Percentiles rank a stretch among this genome's conserved stretches.
Evolutionary conservation across 1,284 basidiomycete genomes (phyloP).

Genomic region (Ceratobasidium sp.): DNA sequence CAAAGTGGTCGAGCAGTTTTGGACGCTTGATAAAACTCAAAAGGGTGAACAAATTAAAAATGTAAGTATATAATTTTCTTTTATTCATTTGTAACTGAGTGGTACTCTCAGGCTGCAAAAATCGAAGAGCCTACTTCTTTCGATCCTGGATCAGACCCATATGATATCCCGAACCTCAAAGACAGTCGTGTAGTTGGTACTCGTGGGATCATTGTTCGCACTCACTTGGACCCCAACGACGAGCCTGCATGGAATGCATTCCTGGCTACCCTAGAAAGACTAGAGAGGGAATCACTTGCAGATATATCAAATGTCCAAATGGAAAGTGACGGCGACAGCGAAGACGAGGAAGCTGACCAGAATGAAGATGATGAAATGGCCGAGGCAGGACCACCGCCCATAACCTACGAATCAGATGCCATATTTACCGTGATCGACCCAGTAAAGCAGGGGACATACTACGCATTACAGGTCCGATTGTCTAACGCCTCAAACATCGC

Average conservation of each 20-base stretch:
- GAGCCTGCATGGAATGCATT: slow-evolving; percentile 68
- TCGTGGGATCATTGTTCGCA: slow-evolving; percentile 66
- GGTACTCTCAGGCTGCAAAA: neutral
- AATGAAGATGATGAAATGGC: slow-evolving; percentile 42
- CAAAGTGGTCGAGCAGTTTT: slow-evolving; percentile 14
- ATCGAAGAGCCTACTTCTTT: neutral
- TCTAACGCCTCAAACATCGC: slow-evolving; percentile 63
- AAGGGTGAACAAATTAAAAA: slow-evolving; percentile 11
- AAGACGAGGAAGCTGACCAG: slow-evolving; percentile 43
- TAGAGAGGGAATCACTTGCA: slow-evolving; percentile 51
- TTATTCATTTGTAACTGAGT: neutral
- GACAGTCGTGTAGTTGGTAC: slow-evolving; percentile 45
- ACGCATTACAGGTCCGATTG: neutral
- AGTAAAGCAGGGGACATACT: slow-evolving; percentile 50
- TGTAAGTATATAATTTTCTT: neutral
- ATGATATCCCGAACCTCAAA: slow-evolving; percentile 30
- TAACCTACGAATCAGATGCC: slow-evolving; percentile 33
- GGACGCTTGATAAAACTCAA: slow-evolving; percentile 6
- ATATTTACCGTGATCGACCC: slow-evolving; percentile 63
- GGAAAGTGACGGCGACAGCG: slow-evolving; percentile 46
- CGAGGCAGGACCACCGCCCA: slow-evolving; percentile 40
- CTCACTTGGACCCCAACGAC: slow-evolving; percentile 62
- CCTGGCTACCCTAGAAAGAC: slow-evolving; percentile 56
- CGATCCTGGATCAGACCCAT: slow-evolving; percentile 24
- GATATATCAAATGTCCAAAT: slow-evolving; percentile 37